A percentile compares a stretch with the other conserved stretches of the same genome.
phyloP scores from a whole-genome alignment of 495 filamentous ascomycete genomes.

The Neurospora discreta region DNA sequence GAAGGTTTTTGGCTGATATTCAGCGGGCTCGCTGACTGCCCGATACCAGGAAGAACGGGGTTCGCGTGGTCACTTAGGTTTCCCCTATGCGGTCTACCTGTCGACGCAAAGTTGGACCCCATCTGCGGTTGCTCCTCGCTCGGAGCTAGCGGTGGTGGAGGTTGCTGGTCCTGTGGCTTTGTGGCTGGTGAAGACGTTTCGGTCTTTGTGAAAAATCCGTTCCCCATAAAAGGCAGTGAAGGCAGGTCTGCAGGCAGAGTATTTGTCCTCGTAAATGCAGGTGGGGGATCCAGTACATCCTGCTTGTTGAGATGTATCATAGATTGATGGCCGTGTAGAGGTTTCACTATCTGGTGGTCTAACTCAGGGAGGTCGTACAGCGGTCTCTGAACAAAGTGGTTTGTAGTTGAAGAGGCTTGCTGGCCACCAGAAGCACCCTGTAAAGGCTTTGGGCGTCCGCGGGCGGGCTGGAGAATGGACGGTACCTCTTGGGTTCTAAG shows the following conservation, averaged over 20 bases:
- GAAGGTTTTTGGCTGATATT: constrained; percentile 10
- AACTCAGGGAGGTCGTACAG: constrained; percentile 6
- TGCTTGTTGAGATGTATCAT: neutral
- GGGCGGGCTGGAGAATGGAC: constrained; percentile 27
- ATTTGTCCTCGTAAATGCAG: constrained; percentile 12
- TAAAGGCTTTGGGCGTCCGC: constrained; percentile 10
- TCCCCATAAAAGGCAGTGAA: constrained; percentile 17
- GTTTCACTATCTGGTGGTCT: constrained; percentile 10
- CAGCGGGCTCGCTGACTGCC: constrained; percentile 11
- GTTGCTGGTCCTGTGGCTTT: neutral
- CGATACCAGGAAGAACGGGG: constrained; percentile 4
- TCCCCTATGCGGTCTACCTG: neutral
- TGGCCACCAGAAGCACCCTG: constrained; percentile 7
- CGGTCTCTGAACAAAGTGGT: constrained; percentile 12
- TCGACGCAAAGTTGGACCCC: neutral
- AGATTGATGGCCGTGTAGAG: constrained; percentile 3
- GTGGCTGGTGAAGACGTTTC: neutral
- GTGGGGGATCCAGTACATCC: neutral
- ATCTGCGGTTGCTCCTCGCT: neutral
- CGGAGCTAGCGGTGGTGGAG: neutral
- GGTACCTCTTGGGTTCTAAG: constrained; percentile 14
- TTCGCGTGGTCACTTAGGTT: constrained; percentile 2
- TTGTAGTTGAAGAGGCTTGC: constrained; percentile 1
- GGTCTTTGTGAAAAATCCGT: constrained; percentile 1
- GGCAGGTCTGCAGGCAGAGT: constrained; percentile 21